phyloP scores from a whole-genome alignment of 2,329 filamentous ascomycete genomes.

The Claviceps cyperi region DNA sequence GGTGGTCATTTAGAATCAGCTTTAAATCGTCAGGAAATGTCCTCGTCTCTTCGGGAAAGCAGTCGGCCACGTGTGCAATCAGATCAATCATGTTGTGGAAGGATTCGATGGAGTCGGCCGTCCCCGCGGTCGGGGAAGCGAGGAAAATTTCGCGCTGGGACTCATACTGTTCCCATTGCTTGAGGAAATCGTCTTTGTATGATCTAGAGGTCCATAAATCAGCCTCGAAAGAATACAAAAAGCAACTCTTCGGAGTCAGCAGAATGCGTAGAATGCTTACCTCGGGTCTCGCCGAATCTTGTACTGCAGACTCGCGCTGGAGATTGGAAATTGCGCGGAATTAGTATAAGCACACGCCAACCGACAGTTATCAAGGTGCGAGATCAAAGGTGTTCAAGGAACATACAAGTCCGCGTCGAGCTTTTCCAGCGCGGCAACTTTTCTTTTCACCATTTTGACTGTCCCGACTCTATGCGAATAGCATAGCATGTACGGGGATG shows the following conservation, averaged over 20 bases:
- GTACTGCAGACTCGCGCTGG: constrained; percentile 70
- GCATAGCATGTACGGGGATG: background rate
- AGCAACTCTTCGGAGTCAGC: constrained; percentile 1
- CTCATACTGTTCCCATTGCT: constrained; percentile 85
- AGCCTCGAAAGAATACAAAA: too few species aligned
- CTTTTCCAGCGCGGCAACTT: constrained; percentile 86
- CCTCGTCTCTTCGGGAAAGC: constrained; percentile 69
- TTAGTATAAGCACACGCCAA: background rate
- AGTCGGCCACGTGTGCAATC: constrained; percentile 84
- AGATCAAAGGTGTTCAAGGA: background rate
- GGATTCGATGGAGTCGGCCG: constrained; percentile 64
- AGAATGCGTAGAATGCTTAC: constrained; percentile 25
- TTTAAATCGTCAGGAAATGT: constrained; percentile 71
- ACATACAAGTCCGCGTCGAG: constrained; percentile 73
- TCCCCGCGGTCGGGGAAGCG: constrained; percentile 62
- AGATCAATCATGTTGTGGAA: constrained; percentile 89
- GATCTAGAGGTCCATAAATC: constrained; percentile 35
- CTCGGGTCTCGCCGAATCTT: constrained; percentile 79
- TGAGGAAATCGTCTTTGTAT: constrained; percentile 77
- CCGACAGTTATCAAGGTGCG: too few species aligned
- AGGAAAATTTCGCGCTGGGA: constrained; percentile 85
- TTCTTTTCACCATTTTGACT: constrained; percentile 62
- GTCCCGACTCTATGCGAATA: background rate
- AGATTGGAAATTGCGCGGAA: background rate
- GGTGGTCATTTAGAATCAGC: constrained; percentile 65